Base-by-base conservation (phyloP, 139 green algal species). In the Chlorella sp. region DNA sequence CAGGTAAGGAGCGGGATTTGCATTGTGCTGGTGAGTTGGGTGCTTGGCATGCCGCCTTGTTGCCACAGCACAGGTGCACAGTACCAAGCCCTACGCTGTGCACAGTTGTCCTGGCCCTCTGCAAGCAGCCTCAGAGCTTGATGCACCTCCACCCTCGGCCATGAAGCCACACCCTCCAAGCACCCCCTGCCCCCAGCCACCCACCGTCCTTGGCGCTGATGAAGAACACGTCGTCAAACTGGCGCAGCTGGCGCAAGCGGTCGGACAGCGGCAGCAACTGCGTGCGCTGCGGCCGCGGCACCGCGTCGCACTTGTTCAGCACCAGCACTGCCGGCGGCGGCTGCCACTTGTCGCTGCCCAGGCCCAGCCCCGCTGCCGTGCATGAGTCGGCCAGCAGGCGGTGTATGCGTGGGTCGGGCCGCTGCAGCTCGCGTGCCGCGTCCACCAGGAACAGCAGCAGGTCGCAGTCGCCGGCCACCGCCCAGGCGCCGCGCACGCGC, bases 371-470 rank as follows among this genome's bases (percentile, higher is more conserved):
- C 63, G 38, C 39, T 4, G 3, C 28, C 18, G 36, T 20, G 26
- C 15, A 34, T 36, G 89, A 63, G 26, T 92, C 70, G 55, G 89
- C 63, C 60, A 93, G 83, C 11, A 90, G 60, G 5, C 65, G 51
- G 17, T 34, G 28, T 51, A 93, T 68, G 62, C 88, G 72, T 21
- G 83, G 82, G 55, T 93, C 90, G 18, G 84, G 78, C 39, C 85
- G 44, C 47, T 67, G 26, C 74, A 96, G 81, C 89, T 96, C 91
- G 1, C 92, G 83, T 0, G 93, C 81, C 0, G 90, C 92, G 76
- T 96, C 93, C n/a, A 96, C 75, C 7, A 96, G 82, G 78, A 94
- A 92, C 26, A 96, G 81, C 47, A 96, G 69, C 67, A 92, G 39
- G 74, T 95, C 93, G 68, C 88, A 95, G 64, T 90, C 64, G 1